Evolutionary conservation across 1,284 basidiomycete species (phyloP).

Genomic region (Ustilago bromivora): DNA sequence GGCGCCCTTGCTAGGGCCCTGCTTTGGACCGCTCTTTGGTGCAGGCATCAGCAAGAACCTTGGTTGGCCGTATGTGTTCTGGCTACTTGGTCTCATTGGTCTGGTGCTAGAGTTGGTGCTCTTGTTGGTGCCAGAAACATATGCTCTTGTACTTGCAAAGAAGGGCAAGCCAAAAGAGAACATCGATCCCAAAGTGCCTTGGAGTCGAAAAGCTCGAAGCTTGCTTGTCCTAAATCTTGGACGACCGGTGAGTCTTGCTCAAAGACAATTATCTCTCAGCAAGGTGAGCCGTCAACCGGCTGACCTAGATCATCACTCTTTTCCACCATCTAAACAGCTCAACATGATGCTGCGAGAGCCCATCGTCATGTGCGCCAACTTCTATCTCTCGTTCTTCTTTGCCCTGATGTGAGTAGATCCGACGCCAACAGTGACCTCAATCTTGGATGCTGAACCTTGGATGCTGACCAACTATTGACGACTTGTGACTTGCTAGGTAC

Average conservation of each 20-base stretch:
- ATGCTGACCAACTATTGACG: neutral
- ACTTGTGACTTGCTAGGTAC: slow-evolving; percentile 17
- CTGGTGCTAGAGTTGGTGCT: slow-evolving; percentile 21
- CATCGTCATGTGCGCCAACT: slow-evolving; percentile 41
- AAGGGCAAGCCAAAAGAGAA: slow-evolving; percentile 2
- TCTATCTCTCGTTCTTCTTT: slow-evolving; percentile 49
- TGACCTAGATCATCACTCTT: no score
- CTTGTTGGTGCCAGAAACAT: slow-evolving; percentile 39
- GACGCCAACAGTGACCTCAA: no score
- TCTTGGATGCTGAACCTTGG: no score
- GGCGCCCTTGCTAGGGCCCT: slow-evolving; percentile 32
- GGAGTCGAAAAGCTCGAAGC: slow-evolving; percentile 9
- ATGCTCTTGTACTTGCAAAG: slow-evolving; percentile 19
- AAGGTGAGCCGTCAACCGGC: neutral
- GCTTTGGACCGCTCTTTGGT: slow-evolving; percentile 45
- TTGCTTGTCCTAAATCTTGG: slow-evolving; percentile 30
- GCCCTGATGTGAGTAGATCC: slow-evolving; percentile 34
- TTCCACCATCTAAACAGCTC: slow-evolving; percentile 12
- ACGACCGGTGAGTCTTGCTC: slow-evolving; percentile 34
- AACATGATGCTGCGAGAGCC: slow-evolving; percentile 48
- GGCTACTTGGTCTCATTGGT: slow-evolving; percentile 29
- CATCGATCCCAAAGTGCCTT: neutral
- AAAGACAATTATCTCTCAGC: no score
- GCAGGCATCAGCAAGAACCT: slow-evolving; percentile 14
- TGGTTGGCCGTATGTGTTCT: slow-evolving; percentile 39